Percentiles rank a stretch among this genome's conserved stretches.
phyloP scores from a whole-genome alignment of 2,329 filamentous ascomycete species.

The Gaeumannomyces sp. region DNA sequence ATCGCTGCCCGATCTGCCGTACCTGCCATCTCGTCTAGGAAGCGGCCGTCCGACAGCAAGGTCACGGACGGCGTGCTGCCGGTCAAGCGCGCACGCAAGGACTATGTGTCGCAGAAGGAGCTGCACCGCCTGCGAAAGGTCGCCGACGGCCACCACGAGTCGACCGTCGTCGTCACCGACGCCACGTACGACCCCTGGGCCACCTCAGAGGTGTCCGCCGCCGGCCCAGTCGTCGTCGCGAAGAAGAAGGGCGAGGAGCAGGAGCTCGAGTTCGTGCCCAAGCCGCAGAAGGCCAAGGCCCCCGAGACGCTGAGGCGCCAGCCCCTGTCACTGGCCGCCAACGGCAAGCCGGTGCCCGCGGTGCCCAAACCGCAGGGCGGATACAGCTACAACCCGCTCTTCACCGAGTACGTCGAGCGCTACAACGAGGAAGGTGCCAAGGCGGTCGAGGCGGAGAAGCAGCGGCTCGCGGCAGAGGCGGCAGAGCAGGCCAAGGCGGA shows the following conservation, averaged over 20 bases:
- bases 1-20: constrained; percentile 77
- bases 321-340: constrained; percentile 76
- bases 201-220: constrained; percentile 23
- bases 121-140: constrained; percentile 70
- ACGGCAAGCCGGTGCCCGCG: constrained; percentile 71
- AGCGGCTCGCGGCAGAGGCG: constrained; percentile 61
- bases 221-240: constrained; percentile 17
- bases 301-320: constrained; percentile 70
- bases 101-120: constrained; percentile 82
- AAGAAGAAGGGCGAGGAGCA: constrained; percentile 33
- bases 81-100: constrained; percentile 67
- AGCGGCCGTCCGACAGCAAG: constrained; percentile 60
- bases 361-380: constrained; percentile 74
- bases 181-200: constrained; percentile 77
- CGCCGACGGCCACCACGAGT: constrained; percentile 64
- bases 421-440: constrained; percentile 69
- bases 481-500: constrained; percentile 63
- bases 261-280: constrained; percentile 61
- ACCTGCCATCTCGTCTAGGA: constrained; percentile 70
- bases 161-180: constrained; percentile 48
- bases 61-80: constrained; percentile 68
- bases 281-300: constrained; percentile 58
- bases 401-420: constrained; percentile 76
- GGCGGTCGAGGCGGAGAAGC: constrained; percentile 71
- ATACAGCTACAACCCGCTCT: constrained; percentile 87